Conservation (phyloP, 306 rosid species). For the Lithocarpus polystachyus region DNA sequence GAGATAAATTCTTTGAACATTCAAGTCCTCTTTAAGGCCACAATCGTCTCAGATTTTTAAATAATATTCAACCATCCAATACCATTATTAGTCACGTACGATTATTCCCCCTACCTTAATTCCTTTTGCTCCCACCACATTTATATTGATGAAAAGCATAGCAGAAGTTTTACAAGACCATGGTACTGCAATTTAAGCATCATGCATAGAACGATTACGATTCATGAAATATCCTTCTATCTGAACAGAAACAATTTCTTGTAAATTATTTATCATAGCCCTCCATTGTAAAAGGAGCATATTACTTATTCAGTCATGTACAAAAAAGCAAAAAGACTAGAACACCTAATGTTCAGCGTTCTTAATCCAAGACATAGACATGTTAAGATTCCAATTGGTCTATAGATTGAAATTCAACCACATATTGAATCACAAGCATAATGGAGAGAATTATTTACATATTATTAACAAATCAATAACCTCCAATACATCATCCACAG, state of each 20-base stretch:
- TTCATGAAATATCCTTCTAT: neutral
- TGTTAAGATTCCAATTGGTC: neutral
- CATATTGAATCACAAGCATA: neutral
- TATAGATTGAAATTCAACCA: neutral
- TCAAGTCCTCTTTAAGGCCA: neutral
- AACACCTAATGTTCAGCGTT: neutral
- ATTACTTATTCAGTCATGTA: neutral
- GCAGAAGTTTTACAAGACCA: neutral
- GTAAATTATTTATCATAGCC: neutral
- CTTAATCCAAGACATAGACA: neutral
- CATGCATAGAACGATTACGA: neutral
- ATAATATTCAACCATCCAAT: neutral
- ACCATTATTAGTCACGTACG: neutral
- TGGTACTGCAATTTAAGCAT: neutral
- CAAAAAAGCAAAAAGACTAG: neutral
- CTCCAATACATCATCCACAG: conserved; percentile 20
- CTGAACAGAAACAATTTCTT: neutral
- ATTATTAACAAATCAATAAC: conserved; percentile 14
- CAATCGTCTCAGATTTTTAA: neutral
- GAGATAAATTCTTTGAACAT: neutral
- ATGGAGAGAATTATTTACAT: conserved; percentile 12
- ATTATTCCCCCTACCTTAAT: too few species aligned
- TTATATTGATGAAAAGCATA: neutral
- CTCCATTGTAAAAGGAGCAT: neutral
- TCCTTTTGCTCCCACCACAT: neutral